Evolutionary conservation across 768 basidiomycete genomes (phyloP).

Genomic region (Calocybe gangraenosa): DNA sequence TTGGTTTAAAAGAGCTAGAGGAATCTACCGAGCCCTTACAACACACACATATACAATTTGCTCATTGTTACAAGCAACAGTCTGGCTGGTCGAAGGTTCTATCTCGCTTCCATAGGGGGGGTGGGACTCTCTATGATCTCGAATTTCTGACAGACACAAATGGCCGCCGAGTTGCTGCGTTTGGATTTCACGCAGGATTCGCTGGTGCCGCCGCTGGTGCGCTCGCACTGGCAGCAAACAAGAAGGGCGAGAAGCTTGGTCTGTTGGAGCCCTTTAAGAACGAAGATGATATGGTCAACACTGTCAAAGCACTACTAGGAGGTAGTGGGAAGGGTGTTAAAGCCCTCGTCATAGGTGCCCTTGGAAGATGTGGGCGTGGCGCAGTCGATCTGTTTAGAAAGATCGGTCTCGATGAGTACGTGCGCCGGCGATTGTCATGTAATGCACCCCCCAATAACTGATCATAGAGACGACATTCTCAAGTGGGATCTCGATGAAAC

Average conservation of each 20-base stretch:
- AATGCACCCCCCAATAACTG: constrained; percentile 1
- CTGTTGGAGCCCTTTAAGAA: constrained; percentile 76
- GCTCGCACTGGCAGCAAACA: constrained; percentile 70
- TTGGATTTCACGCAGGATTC: constrained; percentile 97
- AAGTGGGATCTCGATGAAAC: constrained; percentile 99
- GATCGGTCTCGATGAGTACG: constrained; percentile 92
- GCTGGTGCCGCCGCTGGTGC: constrained; percentile 95
- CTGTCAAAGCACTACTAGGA: constrained; percentile 63
- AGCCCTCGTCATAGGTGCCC: constrained; percentile 92
- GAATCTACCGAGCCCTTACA: constrained; percentile 76
- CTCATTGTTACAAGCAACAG: constrained; percentile 96
- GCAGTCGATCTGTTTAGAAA: constrained; percentile 95
- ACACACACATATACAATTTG: constrained; percentile 97
- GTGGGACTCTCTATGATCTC: constrained; percentile 87
- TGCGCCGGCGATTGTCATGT: constrained; percentile 14
- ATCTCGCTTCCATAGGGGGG: constrained; percentile 77
- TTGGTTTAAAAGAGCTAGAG: constrained; percentile 96
- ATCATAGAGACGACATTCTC: constrained; percentile 76
- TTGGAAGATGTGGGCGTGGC: constrained; percentile 92
- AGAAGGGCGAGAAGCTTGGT: constrained; percentile 57
- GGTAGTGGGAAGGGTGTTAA: constrained; percentile 70
- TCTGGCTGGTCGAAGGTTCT: constrained; percentile 89
- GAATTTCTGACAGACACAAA: constrained; percentile 87
- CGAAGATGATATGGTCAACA: constrained; percentile 77
- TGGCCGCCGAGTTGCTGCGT: constrained; percentile 93